Evolutionary conservation across 768 basidiomycete species (phyloP).

Genomic region (Fistulinella prunicolor): DNA sequence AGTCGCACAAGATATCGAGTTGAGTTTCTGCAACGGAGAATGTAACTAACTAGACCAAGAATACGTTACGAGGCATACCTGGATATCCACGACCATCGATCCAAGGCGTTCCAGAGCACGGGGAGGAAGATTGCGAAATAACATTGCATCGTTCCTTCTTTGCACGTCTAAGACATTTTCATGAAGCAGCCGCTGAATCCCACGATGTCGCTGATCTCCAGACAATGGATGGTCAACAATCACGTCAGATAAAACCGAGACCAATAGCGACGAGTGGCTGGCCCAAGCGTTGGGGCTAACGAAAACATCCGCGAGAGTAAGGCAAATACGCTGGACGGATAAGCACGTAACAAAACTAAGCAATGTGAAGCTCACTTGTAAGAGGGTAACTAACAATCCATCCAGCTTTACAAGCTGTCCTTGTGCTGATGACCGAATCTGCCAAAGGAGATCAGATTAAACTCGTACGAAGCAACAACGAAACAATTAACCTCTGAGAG

Average conservation of each 20-base stretch:
- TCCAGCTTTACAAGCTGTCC: constrained; percentile 56
- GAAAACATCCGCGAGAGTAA: constrained; percentile 72
- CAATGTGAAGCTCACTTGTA: constrained; percentile 50
- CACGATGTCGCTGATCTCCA: constrained; percentile 35
- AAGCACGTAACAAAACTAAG: not conserved
- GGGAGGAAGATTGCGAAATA: constrained; percentile 64
- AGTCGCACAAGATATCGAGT: constrained; percentile 67
- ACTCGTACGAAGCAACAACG: not conserved
- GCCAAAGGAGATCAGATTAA: constrained; percentile 5
- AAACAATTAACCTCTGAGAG: constrained; percentile 54
- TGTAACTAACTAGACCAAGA: not conserved
- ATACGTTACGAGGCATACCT: constrained; percentile 26
- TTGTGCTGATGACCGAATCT: constrained; percentile 59
- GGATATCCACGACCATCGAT: constrained; percentile 56
- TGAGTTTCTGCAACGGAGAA: constrained; percentile 53
- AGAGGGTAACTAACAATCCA: constrained; percentile 48
- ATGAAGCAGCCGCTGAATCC: constrained; percentile 47
- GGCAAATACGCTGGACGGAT: constrained; percentile 54
- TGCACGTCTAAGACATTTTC: constrained; percentile 69
- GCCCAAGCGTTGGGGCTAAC: constrained; percentile 71
- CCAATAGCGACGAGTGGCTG: constrained; percentile 41
- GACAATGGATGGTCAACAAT: constrained; percentile 26
- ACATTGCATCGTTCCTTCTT: constrained; percentile 76
- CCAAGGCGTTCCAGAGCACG: constrained; percentile 58
- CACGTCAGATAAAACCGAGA: constrained; percentile 41